Conservation (phyloP, 306 rosid species). For the Dryas alaskensis region DNA sequence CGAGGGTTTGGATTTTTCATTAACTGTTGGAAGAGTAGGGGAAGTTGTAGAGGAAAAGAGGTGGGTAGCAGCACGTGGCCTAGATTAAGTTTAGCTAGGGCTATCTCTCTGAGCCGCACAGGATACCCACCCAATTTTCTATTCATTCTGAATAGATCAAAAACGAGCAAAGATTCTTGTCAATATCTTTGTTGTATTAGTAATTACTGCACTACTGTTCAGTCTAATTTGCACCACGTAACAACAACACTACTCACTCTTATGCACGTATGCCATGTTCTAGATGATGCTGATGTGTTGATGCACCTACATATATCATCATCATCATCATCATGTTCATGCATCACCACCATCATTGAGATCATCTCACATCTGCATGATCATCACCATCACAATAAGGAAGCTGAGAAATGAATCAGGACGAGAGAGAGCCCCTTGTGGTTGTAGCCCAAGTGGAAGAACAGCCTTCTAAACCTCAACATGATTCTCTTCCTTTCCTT, state of each 20-base stretch:
- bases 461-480: slow-evolving; percentile 6
- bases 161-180: neutral
- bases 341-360: neutral
- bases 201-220: neutral
- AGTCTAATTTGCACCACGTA: neutral
- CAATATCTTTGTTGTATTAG: neutral
- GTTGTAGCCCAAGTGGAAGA: slow-evolving; percentile 23
- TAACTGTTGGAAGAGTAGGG: neutral
- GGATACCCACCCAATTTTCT: slow-evolving; percentile 2
- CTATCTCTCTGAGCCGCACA: neutral
- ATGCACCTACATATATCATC: neutral
- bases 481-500: slow-evolving; percentile 28
- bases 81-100: neutral
- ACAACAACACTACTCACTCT: neutral
- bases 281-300: neutral
- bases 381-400: neutral
- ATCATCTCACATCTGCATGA: too few relatives aligned
- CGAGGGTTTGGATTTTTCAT: neutral
- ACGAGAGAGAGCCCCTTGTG: slow-evolving; percentile 31
- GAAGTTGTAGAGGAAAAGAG: neutral
- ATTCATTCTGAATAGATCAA: neutral
- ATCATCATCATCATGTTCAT: neutral
- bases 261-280: neutral
- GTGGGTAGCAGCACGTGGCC: neutral
- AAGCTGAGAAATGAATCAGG: neutral